Evolutionary conservation across 106 monocot genomes (phyloP).

Genomic region (Allium fistulosum): DNA sequence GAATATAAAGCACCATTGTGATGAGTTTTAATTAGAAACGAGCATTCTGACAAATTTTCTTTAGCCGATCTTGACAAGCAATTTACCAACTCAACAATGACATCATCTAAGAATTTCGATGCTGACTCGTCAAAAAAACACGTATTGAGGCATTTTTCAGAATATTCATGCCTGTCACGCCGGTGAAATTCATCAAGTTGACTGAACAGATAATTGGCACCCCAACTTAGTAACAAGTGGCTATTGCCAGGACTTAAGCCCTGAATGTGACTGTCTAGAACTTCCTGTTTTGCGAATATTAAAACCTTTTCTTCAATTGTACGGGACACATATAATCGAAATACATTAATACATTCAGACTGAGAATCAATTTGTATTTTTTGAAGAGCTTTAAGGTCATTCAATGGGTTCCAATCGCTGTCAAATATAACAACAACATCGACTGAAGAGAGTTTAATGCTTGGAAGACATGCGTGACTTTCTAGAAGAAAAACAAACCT

Average conservation of each 20-base stretch:
- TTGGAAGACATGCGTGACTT: constrained; percentile 74
- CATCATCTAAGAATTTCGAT: constrained; percentile 33
- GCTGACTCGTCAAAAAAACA: constrained; percentile 38
- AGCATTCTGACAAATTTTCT: constrained; percentile 1
- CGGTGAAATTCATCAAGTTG: constrained; percentile 63
- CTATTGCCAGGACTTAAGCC: constrained; percentile 40
- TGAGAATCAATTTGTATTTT: constrained; percentile 63
- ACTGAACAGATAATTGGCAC: constrained; percentile 51
- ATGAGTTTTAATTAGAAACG: constrained; percentile 37
- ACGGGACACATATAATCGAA: constrained; percentile 70
- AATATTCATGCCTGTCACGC: constrained; percentile 8
- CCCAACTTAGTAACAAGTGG: constrained; percentile 79
- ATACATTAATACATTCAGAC: constrained; percentile 37
- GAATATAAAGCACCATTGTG: constrained; percentile 56
- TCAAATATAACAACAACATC: constrained; percentile 79
- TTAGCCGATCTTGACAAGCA: constrained; percentile 14
- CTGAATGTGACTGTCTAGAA: constrained; percentile 49
- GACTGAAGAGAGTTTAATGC: constrained; percentile 75
- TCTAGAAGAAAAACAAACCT: constrained; percentile 92
- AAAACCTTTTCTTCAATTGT: constrained; percentile 87
- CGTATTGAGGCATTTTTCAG: constrained; percentile 22
- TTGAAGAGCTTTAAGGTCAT: constrained; percentile 72
- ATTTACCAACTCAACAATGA: constrained; percentile 31
- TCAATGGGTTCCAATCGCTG: constrained; percentile 93
- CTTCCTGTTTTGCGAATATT: constrained; percentile 57